Evolutionary conservation across 768 basidiomycete genomes (phyloP), one percentile per base, ranked within the genome.

Genomic region (Crassisporium funariophilum): DNA sequence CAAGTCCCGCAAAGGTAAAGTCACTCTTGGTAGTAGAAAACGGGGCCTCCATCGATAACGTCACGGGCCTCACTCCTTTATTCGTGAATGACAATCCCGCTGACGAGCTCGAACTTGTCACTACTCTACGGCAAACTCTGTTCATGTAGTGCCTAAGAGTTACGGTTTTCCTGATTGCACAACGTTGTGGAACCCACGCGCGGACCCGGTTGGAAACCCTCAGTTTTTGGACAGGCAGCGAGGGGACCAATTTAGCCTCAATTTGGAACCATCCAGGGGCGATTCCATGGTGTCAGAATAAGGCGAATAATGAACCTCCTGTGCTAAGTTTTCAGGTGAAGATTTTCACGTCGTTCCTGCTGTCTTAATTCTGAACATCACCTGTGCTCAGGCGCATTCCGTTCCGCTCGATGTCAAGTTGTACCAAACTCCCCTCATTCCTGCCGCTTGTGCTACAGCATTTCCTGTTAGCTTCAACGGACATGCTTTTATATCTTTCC

Each of bases 361-460:
- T n/a, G 15, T 7, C 20, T 39, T 34, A 19, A 13, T 5, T 23
- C 20, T 33, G 33, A 39, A 39, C 4, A 4, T 31, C 19, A 42
- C 10, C n/a, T 11, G 36, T 9, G 5, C 20, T 12, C n/a, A 76
- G 73, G 72, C 74, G 1, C 75, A 77, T 53, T 74, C 73, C 10
- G 74, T 72, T 2, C 75, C 75, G 1, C 63, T 76, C 9, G 75
- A 76, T 52, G 68, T 76, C 58, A 76, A 74, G 46, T 72, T 74
- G 53, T 75, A 68, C 50, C 46, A 46, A 5, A 49, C 52, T 3
- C 35, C 24, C 17, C 20, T 19, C 29, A 8, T 52, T 11, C 48
- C 51, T 0, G 36, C 34, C 15, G 35, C 29, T n/a, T n/a, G n/a
- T 7, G 17, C 24, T 0, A 46, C 21, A 5, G 49, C 38, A 11